These are phyloP conservation scores for Neurospora sp. DNA, from an alignment of 495 filamentous ascomycete genomes.

Conservation along the genomic window DNA sequence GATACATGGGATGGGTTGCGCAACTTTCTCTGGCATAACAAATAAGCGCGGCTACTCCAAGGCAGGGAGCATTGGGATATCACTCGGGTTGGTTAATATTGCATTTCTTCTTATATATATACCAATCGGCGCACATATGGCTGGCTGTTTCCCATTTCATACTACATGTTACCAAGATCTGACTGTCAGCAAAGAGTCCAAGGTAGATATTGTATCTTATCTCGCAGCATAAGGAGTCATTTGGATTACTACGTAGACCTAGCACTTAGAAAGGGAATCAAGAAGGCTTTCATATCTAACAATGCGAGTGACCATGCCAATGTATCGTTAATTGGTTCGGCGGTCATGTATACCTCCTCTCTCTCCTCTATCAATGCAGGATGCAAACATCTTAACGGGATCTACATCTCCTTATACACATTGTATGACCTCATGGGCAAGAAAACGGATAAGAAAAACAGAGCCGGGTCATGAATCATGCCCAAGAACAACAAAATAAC, in stretches of 20 bases:
- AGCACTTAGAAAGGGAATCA: neutral
- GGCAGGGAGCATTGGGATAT: neutral
- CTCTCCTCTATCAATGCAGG: neutral
- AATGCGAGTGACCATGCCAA: neutral
- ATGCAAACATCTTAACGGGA: neutral
- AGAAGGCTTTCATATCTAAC: neutral
- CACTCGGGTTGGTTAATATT: neutral
- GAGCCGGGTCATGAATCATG: neutral
- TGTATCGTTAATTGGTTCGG: neutral
- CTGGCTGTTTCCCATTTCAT: neutral
- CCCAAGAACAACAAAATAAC: neutral
- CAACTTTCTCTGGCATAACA: slow-evolving; percentile 76
- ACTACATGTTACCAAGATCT: neutral
- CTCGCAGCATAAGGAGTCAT: neutral
- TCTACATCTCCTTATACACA: neutral
- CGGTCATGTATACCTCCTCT: neutral
- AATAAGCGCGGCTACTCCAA: slow-evolving; percentile 34
- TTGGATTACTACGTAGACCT: neutral
- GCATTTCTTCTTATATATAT: neutral
- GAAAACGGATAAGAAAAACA: neutral
- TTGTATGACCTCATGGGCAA: neutral
- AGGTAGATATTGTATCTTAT: neutral
- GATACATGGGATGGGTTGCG: slow-evolving; percentile 77
- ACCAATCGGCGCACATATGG: neutral
- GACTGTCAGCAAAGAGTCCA: neutral